Conservation (phyloP, 225 moss, liverwort and hornwort genomes). For the Bryoerythrophyllum caledonicum region DNA sequence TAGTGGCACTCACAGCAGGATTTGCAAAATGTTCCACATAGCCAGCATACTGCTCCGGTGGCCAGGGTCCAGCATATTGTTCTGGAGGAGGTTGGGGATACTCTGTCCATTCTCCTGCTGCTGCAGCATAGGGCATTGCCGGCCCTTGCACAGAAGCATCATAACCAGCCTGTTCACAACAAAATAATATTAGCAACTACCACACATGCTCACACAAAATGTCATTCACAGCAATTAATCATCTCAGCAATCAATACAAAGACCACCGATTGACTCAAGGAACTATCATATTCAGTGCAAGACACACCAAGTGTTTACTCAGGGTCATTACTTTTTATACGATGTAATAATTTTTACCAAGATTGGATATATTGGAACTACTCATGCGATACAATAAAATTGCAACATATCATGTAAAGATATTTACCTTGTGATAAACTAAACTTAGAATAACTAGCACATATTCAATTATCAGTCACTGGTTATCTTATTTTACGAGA, state of each 20-base stretch:
- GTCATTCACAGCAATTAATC: not conserved
- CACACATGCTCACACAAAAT: not conserved
- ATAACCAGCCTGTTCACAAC: conserved; percentile 58
- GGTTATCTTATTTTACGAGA: no score
- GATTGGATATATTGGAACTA: no score
- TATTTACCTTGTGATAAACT: no score
- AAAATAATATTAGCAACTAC: conserved; percentile 18
- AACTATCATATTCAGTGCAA: no score
- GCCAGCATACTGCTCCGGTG: conserved; percentile 79
- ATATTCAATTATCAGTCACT: no score
- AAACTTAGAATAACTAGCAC: no score
- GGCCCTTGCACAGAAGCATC: conserved; percentile 82
- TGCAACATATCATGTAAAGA: no score
- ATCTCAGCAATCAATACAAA: conserved; percentile 18
- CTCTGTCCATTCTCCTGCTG: conserved; percentile 82
- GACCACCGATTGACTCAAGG: no score
- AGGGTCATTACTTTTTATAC: no score
- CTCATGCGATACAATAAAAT: no score
- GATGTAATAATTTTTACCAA: no score
- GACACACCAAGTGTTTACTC: no score
- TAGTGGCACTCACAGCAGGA: conserved; percentile 51
- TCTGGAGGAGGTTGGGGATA: conserved; percentile 89
- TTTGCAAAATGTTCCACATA: conserved; percentile 69
- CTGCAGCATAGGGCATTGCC: conserved; percentile 74
- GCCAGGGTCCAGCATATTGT: conserved; percentile 90